A percentile compares a stretch with the other conserved stretches of the same genome.
Conservation (phyloP, 768 basidiomycete genomes). For the Naematelia aurantialba region DNA sequence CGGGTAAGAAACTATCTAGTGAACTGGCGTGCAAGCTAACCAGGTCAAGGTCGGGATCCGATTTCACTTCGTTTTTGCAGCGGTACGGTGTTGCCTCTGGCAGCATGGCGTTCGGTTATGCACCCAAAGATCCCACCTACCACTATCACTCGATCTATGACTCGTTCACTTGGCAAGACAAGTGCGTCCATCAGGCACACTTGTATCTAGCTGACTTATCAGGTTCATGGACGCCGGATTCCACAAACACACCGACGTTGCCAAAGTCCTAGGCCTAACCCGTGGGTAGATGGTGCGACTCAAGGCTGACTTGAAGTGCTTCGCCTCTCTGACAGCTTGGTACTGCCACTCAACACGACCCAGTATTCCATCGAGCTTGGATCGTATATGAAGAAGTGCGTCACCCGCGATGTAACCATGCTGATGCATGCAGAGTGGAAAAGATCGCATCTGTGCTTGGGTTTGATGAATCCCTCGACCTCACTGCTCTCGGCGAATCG, state of each 20-base stretch:
- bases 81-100: slow-evolving; percentile 58
- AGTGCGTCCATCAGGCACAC: slow-evolving; percentile 48
- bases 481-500: slow-evolving; percentile 39
- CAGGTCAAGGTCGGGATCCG: slow-evolving; percentile 59
- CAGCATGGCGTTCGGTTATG: slow-evolving; percentile 41
- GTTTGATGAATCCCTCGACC: slow-evolving; percentile 33
- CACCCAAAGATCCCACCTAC: slow-evolving; percentile 55
- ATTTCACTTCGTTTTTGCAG: slow-evolving; percentile 89
- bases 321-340: slow-evolving; percentile 57
- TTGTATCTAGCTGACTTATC: neutral
- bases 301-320: slow-evolving; percentile 45
- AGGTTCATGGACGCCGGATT: slow-evolving; percentile 68
- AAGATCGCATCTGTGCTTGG: slow-evolving; percentile 47
- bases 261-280: slow-evolving; percentile 63
- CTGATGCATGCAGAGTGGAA: slow-evolving; percentile 55
- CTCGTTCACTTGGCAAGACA: slow-evolving; percentile 66
- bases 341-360: slow-evolving; percentile 67
- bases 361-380: slow-evolving; percentile 62
- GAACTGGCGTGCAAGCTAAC: neutral
- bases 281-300: slow-evolving; percentile 22
- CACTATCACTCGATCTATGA: slow-evolving; percentile 77
- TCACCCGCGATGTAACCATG: neutral
- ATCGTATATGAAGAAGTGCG: slow-evolving; percentile 59
- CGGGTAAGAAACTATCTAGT: slow-evolving; percentile 51
- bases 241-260: slow-evolving; percentile 66